Conservation (phyloP, 2,329 filamentous ascomycete genomes). For the Cladosporium sp. region DNA sequence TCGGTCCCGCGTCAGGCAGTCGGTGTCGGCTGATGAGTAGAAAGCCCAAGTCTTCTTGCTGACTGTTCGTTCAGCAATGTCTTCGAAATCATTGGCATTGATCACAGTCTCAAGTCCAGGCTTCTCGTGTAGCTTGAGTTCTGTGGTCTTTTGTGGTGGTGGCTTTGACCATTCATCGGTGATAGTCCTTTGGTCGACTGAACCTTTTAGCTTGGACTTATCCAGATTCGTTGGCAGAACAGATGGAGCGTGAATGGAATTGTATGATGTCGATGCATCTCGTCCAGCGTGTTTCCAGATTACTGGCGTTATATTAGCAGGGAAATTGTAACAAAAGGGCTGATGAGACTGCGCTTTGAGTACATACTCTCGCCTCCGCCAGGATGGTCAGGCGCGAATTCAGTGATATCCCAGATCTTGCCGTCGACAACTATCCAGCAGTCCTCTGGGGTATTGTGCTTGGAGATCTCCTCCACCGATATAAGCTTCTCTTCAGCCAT, state of each 20-base stretch:
- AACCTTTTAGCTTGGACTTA: slow-evolving; percentile 37
- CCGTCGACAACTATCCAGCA: slow-evolving; percentile 66
- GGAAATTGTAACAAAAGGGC: no score
- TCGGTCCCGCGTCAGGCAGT: slow-evolving; percentile 43
- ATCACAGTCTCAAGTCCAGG: slow-evolving; percentile 45
- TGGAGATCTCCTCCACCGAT: slow-evolving; percentile 23
- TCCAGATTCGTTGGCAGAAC: slow-evolving; percentile 41
- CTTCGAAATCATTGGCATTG: slow-evolving; percentile 45
- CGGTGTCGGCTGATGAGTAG: slow-evolving; percentile 49
- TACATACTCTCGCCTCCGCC: slow-evolving; percentile 50
- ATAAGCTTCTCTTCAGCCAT: slow-evolving; percentile 3
- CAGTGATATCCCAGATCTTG: slow-evolving; percentile 63
- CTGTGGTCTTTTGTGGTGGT: slow-evolving; percentile 26
- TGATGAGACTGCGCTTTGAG: background rate
- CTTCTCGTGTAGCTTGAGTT: slow-evolving; percentile 34
- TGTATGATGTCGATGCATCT: slow-evolving; percentile 53
- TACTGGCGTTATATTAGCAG: slow-evolving; percentile 32
- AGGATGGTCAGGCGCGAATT: slow-evolving; percentile 61
- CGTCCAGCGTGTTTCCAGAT: slow-evolving; percentile 50
- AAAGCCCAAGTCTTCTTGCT: slow-evolving; percentile 41
- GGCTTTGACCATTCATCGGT: slow-evolving; percentile 28
- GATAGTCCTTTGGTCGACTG: slow-evolving; percentile 26
- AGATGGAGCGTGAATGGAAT: slow-evolving; percentile 47
- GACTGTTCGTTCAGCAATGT: slow-evolving; percentile 34
- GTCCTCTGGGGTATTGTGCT: slow-evolving; percentile 28